phyloP scores from a whole-genome alignment of 768 basidiomycete genomes.

The Imleria badia region DNA sequence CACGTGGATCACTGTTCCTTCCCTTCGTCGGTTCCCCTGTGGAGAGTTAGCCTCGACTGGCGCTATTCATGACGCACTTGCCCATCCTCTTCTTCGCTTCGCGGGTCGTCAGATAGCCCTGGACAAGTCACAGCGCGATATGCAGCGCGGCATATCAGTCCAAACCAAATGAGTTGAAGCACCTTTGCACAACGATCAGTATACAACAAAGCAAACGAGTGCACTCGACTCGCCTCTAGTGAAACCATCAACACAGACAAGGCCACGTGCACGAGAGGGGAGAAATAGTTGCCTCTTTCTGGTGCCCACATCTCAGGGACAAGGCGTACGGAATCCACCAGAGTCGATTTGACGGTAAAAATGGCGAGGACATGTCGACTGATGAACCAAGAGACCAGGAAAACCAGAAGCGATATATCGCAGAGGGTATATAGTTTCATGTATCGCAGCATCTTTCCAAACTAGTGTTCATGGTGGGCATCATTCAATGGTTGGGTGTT shows the following conservation, averaged over 20 bases:
- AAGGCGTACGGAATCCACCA: conserved; percentile 47
- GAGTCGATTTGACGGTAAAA: conserved; percentile 62
- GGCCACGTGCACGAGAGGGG: conserved; percentile 36
- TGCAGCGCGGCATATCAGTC: conserved; percentile 82
- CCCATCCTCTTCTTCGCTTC: conserved; percentile 80
- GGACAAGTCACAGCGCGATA: conserved; percentile 71
- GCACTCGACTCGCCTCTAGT: conserved; percentile 52
- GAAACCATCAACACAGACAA: conserved; percentile 58
- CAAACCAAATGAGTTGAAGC: conserved; percentile 86
- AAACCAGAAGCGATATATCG: conserved; percentile 79
- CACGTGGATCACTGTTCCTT: conserved; percentile 27
- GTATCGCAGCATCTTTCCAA: conserved; percentile 82
- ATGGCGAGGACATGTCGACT: conserved; percentile 86
- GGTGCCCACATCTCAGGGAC: conserved; percentile 60
- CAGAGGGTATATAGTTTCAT: no score
- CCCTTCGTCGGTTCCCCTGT: conserved; percentile 15
- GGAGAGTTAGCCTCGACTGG: conserved; percentile 11
- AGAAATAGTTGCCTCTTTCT: conserved; percentile 55
- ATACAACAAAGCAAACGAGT: background rate
- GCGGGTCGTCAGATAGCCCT: conserved; percentile 77
- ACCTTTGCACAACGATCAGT: conserved; percentile 40
- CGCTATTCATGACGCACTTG: conserved; percentile 29
- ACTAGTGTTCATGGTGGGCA: conserved; percentile 39
- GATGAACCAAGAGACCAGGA: conserved; percentile 87
- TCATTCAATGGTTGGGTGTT: background rate